Conservation (phyloP, 805 yeast species). For the Candida vartiovaarae region DNA sequence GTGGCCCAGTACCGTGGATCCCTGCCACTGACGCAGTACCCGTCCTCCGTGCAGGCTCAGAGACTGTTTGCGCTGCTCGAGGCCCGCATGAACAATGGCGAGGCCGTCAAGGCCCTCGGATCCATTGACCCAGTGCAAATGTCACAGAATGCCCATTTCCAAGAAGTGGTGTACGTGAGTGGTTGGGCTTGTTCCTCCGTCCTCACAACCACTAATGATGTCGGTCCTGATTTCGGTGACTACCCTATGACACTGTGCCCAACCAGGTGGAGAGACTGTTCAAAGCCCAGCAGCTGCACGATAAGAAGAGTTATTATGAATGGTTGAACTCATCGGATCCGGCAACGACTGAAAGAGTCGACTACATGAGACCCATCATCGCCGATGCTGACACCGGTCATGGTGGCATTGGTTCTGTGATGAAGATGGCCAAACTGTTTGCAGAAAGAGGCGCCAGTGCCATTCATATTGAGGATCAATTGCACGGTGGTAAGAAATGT, state of each 20-base stretch:
- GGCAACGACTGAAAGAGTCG: slow-evolving; percentile 25
- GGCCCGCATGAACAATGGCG: slow-evolving; percentile 30
- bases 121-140: slow-evolving; percentile 58
- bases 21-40: slow-evolving; percentile 28
- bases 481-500: slow-evolving; percentile 61
- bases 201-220: slow-evolving; percentile 54
- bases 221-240: slow-evolving; percentile 61
- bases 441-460: slow-evolving; percentile 66
- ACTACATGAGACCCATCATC: slow-evolving; percentile 53
- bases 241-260: slow-evolving; percentile 65
- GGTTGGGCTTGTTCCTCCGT: slow-evolving; percentile 59
- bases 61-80: slow-evolving; percentile 41
- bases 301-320: slow-evolving; percentile 39
- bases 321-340: slow-evolving; percentile 24
- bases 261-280: slow-evolving; percentile 54
- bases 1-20: slow-evolving; percentile 51
- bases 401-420: slow-evolving; percentile 54
- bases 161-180: slow-evolving; percentile 47
- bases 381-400: slow-evolving; percentile 68
- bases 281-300: slow-evolving; percentile 53
- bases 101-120: slow-evolving; percentile 53
- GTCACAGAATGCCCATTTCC: slow-evolving; percentile 46
- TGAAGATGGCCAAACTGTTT: slow-evolving; percentile 58
- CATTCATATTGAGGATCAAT: slow-evolving; percentile 58
- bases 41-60: slow-evolving; percentile 47